Conservation (phyloP, 306 rosid genomes). For the Glycyrrhiza uralensis region DNA sequence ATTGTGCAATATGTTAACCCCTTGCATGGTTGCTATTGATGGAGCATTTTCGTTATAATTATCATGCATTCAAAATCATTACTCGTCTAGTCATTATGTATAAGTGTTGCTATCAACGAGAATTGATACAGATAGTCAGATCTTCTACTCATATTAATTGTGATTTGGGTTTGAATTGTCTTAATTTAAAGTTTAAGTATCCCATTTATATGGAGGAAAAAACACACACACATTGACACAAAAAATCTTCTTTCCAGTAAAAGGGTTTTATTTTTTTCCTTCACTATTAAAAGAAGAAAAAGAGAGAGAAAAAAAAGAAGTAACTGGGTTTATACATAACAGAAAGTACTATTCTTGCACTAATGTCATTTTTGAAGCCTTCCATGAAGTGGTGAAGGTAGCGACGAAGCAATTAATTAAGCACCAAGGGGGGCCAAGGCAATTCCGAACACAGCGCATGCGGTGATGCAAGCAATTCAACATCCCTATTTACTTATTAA, state of each 20-base stretch:
- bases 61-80: no score
- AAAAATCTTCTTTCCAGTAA: neutral
- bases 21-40: no score
- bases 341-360: neutral
- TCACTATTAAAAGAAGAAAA: neutral
- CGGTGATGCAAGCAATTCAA: constrained; percentile 16
- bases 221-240: no score
- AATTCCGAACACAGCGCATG: constrained; percentile 11
- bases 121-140: no score
- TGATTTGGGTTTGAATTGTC: no score
- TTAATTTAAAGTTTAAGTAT: no score
- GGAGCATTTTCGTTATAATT: no score
- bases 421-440: constrained; percentile 11
- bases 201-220: no score
- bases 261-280: neutral
- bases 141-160: no score
- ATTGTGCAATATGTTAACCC: no score
- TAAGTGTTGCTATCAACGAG: no score
- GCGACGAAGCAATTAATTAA: neutral
- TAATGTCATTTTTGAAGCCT: neutral
- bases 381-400: constrained; percentile 10
- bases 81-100: no score
- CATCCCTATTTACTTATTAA: neutral
- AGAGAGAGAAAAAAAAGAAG: neutral
- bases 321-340: neutral